Conservation (phyloP, 2,329 filamentous ascomycete genomes). For the Dendrostoma leiphaemia region DNA sequence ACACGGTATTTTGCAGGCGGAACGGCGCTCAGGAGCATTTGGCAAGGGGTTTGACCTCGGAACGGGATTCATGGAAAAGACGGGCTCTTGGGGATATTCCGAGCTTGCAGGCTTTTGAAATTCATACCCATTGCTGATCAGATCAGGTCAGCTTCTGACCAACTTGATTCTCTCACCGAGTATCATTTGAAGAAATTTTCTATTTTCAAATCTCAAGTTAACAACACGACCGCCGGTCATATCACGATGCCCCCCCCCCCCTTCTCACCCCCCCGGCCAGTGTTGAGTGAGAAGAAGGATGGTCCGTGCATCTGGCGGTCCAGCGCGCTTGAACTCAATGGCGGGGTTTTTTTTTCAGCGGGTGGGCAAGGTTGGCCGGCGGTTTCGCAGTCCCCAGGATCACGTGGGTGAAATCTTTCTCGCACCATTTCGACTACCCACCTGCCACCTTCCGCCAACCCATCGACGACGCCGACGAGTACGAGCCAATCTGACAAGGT, state of each 20-base stretch:
- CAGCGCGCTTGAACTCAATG: not conserved
- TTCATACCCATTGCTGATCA: no score
- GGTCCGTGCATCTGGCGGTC: constrained; percentile 13
- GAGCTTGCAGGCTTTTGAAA: no score
- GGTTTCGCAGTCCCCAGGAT: constrained; percentile 4
- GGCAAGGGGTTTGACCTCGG: not conserved
- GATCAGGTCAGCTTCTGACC: no score
- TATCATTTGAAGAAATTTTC: no score
- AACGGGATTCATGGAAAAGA: not conserved
- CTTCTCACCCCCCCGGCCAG: no score
- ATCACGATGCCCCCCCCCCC: no score
- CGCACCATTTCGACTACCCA: constrained; percentile 12
- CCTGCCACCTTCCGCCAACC: constrained; percentile 4
- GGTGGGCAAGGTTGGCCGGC: no score
- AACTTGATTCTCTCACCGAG: no score
- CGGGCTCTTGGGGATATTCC: not conserved
- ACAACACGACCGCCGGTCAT: no score
- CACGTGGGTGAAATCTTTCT: constrained; percentile 18
- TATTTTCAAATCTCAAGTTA: no score
- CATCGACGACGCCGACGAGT: constrained; percentile 17
- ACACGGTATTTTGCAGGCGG: constrained; percentile 6
- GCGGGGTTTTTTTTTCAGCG: no score
- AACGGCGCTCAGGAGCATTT: constrained; percentile 17
- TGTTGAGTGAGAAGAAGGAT: not conserved
- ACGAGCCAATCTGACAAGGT: constrained; percentile 15